Conservation (phyloP, 139 green algal genomes). For the Haematococcus lacustris region DNA sequence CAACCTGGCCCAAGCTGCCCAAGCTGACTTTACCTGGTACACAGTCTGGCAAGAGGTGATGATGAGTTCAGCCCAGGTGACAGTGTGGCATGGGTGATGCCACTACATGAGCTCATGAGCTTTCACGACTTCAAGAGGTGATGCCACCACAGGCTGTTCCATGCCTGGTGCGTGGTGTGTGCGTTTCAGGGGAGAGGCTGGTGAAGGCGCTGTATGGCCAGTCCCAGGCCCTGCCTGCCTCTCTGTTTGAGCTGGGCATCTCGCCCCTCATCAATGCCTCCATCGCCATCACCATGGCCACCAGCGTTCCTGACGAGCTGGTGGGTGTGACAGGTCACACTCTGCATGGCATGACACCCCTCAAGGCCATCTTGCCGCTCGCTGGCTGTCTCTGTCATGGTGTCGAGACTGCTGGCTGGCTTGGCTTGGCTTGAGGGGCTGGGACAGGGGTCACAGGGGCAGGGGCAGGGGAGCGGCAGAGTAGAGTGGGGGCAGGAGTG, state of each 20-base stretch:
- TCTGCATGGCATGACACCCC: too few species aligned
- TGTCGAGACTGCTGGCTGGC: too few species aligned
- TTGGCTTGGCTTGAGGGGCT: too few species aligned
- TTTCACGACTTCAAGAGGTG: not conserved
- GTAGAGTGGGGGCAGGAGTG: too few species aligned
- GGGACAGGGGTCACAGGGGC: too few species aligned
- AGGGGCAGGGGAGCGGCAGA: too few species aligned
- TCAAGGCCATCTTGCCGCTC: too few species aligned
- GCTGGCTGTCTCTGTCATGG: too few species aligned
- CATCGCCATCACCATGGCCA: conserved; percentile 35
- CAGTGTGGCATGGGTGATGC: not conserved
- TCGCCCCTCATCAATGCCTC: conserved; percentile 51
- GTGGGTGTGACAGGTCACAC: not conserved
- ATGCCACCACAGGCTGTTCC: not conserved
- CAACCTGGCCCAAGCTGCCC: too few species aligned
- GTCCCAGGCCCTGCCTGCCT: conserved; percentile 37
- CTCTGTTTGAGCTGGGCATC: conserved; percentile 53
- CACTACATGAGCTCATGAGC: not conserved
- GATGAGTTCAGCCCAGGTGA: too few species aligned
- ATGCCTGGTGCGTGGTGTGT: not conserved
- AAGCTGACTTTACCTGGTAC: too few species aligned
- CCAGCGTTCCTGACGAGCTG: conserved; percentile 19
- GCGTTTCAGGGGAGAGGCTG: conserved; percentile 39
- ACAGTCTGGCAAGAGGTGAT: too few species aligned
- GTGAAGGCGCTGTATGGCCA: conserved; percentile 45